A percentile compares a stretch with the other conserved stretches of the same genome.
Conservation (phyloP, 1,284 basidiomycete genomes). For the Apiotrichum porosum region DNA sequence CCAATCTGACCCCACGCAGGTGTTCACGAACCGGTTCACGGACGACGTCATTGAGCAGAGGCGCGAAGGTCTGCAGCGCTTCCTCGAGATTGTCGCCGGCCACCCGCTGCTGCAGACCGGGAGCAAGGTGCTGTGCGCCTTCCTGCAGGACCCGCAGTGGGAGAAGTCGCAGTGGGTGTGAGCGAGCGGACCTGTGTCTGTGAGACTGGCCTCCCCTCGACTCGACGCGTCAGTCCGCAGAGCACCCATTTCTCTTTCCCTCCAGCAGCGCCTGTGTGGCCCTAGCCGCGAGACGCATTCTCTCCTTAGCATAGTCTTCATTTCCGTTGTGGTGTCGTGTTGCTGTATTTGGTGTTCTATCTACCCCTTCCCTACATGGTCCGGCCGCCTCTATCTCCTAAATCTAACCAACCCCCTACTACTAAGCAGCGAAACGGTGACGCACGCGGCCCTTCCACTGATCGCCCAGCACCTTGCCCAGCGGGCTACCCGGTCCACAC, state of each 20-base stretch:
- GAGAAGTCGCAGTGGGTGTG: constrained; percentile 46
- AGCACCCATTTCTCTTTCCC: background rate
- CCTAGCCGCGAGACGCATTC: too few species aligned
- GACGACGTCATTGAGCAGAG: constrained; percentile 94
- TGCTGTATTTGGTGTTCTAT: constrained; percentile 2
- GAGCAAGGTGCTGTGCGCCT: constrained; percentile 93
- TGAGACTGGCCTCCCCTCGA: background rate
- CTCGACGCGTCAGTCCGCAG: background rate
- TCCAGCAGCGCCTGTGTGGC: too few species aligned
- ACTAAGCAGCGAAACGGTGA: constrained; percentile 6
- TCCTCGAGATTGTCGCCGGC: constrained; percentile 92
- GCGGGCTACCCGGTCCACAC: constrained; percentile 22
- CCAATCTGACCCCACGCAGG: constrained; percentile 34
- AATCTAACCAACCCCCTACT: background rate
- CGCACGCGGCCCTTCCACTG: constrained; percentile 32
- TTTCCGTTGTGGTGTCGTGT: constrained; percentile 6
- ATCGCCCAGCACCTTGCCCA: constrained; percentile 23
- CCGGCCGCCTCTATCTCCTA: too few species aligned
- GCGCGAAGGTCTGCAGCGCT: constrained; percentile 89
- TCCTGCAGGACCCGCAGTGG: constrained; percentile 63
- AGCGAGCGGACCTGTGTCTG: background rate
- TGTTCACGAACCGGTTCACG: constrained; percentile 92
- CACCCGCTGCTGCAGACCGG: constrained; percentile 97
- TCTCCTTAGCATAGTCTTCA: constrained; percentile 8
- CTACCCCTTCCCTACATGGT: background rate